Evolutionary conservation across 2,329 filamentous ascomycete species (phyloP), one percentile per base, ranked within the genome.

Genomic region (Eurotiales sp.): DNA sequence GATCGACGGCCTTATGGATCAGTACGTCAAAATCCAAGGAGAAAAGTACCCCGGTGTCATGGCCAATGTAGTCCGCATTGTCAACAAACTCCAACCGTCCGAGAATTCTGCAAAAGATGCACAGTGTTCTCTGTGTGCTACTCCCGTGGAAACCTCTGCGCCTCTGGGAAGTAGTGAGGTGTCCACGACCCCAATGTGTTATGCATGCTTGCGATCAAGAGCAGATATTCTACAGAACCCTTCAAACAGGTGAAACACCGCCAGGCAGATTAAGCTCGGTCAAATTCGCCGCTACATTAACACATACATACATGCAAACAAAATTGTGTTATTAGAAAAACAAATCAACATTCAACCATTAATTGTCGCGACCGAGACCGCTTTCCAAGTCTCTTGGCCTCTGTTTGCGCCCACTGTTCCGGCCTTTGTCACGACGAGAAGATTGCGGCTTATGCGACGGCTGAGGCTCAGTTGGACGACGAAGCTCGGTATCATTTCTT

Each of bases 21-120:
- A 90, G 52, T 99, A 96, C 68, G 96, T 99, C 63, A 82, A 83
- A 58, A 86, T 84, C 36, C 89, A 96, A 14, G 91, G 96, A 65
- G 82, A 83, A 58, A 87, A 86, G 53, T 96, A 95, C 63, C 88
- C 91, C 3, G 89, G 88, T 50, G 90, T 97, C 51, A 91, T 99
- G 58, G 87, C 91, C 27, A 99, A 99, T 66, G 93, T 99, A 8
- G 92, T 96, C 4, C 83, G 90, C 56, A 99, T 92, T 29, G 86
- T 88, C n/a, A 85, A 84, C 46, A 96, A 95, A 70, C 77, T 97
- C 36, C 76, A 84, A 41, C 65, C 74, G 0, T 59, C 72, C 19
- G 60, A 59, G 42, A 58, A 56, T 1, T 67, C 65, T 7, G 62
- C 61, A 17, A 64, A 57, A 40, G 64, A 63, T 12, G 59, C 59